phyloP scores from a whole-genome alignment of 192 early-diverging fungal species.

The Geranomyces variabilis region DNA sequence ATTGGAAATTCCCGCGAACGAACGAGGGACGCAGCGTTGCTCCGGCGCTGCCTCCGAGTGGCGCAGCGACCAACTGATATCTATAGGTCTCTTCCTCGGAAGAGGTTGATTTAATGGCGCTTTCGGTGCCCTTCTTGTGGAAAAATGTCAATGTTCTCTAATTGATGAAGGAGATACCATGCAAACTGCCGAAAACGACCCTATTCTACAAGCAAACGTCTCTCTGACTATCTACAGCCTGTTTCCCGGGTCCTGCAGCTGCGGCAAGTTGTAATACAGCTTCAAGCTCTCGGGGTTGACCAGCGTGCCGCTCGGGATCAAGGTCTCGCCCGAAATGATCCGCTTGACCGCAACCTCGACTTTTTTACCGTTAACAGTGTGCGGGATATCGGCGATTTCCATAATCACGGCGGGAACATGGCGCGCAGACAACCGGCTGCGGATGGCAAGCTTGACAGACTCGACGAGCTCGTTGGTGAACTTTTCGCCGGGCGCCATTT shows the following conservation, averaged over 20 bases:
- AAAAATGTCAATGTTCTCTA: no score
- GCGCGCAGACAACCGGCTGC: slow-evolving; percentile 78
- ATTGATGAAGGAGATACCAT: no score
- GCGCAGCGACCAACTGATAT: no score
- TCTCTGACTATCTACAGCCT: no score
- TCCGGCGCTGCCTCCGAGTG: no score
- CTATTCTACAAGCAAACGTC: no score
- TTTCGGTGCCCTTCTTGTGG: no score
- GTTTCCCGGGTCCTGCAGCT: slow-evolving; percentile 43
- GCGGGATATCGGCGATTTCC: slow-evolving; percentile 81
- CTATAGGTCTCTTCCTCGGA: no score
- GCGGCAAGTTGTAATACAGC: slow-evolving; percentile 81
- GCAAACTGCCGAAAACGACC: no score
- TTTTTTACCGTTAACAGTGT: slow-evolving; percentile 97
- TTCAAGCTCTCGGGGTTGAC: slow-evolving; percentile 88
- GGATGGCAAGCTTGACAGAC: slow-evolving; percentile 76
- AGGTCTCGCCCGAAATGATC: slow-evolving; percentile 78
- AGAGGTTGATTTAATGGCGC: no score
- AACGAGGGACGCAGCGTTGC: no score
- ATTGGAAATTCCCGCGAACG: no score
- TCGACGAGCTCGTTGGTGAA: slow-evolving; percentile 67
- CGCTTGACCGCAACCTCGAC: slow-evolving; percentile 95
- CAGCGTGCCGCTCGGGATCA: slow-evolving; percentile 76
- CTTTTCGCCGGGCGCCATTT: slow-evolving; percentile 69
- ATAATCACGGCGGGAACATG: slow-evolving; percentile 92